phyloP scores from a whole-genome alignment of 441 rosid genomes.

The Gossypium davidsonii region DNA sequence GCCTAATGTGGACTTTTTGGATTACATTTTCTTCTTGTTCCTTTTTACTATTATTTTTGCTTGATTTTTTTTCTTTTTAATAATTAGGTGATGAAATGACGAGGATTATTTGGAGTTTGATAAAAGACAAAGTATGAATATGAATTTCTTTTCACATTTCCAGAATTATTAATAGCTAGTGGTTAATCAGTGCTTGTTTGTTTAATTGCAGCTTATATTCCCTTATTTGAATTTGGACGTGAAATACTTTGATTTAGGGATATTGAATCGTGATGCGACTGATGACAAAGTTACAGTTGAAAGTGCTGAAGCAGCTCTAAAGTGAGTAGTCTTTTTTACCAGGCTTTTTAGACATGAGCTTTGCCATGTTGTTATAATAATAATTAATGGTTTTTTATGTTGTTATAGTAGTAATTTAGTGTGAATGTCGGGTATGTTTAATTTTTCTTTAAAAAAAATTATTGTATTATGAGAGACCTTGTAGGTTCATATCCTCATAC shows the following conservation, averaged over 20 bases:
- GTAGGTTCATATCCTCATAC: no score
- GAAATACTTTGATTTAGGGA: conserved; percentile 82
- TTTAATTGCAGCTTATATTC: conserved; percentile 61
- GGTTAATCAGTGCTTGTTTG: conserved; percentile 3
- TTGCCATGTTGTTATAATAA: neutral
- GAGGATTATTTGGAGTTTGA: conserved; percentile 78
- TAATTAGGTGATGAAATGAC: conserved; percentile 88
- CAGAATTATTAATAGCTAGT: neutral
- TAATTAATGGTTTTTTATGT: neutral
- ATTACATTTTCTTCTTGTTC: neutral
- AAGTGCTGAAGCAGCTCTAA: conserved; percentile 81
- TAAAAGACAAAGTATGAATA: conserved; percentile 63
- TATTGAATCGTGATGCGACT: conserved; percentile 80
- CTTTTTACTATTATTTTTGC: neutral
- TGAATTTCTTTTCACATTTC: neutral
- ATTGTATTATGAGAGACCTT: no score
- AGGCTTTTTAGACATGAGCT: neutral
- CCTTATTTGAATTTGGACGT: conserved; percentile 80
- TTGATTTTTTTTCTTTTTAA: neutral
- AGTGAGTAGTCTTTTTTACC: conserved; percentile 35
- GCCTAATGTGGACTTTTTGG: neutral
- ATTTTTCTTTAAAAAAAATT: no score
- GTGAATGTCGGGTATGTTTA: neutral
- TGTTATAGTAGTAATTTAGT: neutral
- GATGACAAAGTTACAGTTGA: conserved; percentile 74